phyloP scores from a whole-genome alignment of 2,329 filamentous ascomycete species.

The Ceratocystis variospora region DNA sequence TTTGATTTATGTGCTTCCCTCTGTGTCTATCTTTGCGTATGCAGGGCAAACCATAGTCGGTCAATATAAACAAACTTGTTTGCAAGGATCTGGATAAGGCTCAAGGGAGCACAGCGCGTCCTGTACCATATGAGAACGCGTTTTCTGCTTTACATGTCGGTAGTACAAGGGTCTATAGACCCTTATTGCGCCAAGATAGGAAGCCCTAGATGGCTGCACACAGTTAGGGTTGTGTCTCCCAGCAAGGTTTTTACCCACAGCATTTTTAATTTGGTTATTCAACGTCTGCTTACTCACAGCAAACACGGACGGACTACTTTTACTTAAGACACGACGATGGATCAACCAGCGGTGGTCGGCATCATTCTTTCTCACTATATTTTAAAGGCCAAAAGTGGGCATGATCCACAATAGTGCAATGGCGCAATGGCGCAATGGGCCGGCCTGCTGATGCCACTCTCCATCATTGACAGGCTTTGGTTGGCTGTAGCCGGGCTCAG shows the following conservation, averaged over 20 bases:
- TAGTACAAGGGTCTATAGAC: background rate
- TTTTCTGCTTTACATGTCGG: background rate
- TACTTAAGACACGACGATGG: background rate
- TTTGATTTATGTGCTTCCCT: background rate
- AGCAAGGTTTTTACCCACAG: background rate
- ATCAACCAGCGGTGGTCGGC: background rate
- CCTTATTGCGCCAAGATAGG: background rate
- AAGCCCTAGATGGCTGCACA: background rate
- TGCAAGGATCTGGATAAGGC: background rate
- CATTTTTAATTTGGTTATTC: background rate
- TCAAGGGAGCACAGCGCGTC: background rate
- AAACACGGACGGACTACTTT: background rate
- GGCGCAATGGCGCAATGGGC: conserved; percentile 17
- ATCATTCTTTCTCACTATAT: background rate
- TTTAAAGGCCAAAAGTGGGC: background rate
- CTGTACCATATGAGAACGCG: background rate
- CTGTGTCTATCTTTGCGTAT: background rate
- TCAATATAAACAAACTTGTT: background rate
- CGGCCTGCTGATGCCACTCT: conserved; percentile 10
- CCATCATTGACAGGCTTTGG: background rate
- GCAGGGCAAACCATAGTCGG: background rate
- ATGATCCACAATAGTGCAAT: conserved; percentile 13
- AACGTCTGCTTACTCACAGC: background rate
- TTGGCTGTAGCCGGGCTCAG: background rate
- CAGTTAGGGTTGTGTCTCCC: background rate